phyloP scores from a whole-genome alignment of 2,329 filamentous ascomycete species.

The Colletotrichum godetiae region DNA sequence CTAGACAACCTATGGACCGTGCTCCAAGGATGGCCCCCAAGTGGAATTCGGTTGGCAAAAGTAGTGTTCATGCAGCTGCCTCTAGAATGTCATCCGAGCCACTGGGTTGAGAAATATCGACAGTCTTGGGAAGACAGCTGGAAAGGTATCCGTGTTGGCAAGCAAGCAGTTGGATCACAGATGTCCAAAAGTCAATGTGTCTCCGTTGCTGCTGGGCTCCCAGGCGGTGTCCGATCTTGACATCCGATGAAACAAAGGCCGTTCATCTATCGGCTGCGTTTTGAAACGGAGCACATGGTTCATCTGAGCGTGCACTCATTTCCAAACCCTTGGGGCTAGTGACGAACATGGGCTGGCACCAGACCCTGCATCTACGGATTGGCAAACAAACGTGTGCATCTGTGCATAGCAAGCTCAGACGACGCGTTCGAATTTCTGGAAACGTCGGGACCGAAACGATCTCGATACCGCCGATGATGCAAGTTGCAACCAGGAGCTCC shows the following conservation, averaged over 20 bases:
- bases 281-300: conserved; percentile 25
- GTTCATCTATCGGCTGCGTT: conserved; percentile 13
- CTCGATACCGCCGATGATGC: neutral
- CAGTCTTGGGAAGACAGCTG: neutral
- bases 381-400: neutral
- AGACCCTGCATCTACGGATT: neutral
- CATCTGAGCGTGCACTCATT: conserved; percentile 16
- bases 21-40: neutral
- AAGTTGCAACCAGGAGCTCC: neutral
- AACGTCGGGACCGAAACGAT: neutral
- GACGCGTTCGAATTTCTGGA: neutral
- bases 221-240: conserved; percentile 25
- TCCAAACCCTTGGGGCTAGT: neutral
- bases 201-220: neutral
- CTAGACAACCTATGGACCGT: conserved; percentile 2
- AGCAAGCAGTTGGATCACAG: neutral
- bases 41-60: neutral
- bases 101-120: neutral
- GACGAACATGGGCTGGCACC: neutral
- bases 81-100: neutral
- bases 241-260: conserved; percentile 20
- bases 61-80: neutral
- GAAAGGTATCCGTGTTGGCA: neutral
- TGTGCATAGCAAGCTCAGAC: neutral
- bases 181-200: neutral